These are phyloP conservation scores for Periconia sp. DNA, from an alignment of 2,329 filamentous ascomycete genomes.

Conservation along the genomic window DNA sequence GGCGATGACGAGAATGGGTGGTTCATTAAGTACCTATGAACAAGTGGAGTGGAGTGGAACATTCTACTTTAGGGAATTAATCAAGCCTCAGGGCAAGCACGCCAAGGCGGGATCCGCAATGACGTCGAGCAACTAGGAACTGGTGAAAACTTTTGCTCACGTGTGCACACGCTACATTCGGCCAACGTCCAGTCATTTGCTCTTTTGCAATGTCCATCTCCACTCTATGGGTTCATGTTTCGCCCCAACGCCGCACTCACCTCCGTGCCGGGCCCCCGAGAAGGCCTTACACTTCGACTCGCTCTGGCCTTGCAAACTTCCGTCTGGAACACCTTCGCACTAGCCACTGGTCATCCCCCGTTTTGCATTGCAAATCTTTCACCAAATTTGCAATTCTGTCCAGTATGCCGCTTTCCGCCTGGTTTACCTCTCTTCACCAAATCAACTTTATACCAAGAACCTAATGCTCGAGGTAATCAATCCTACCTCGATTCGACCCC, in stretches of 20 bases:
- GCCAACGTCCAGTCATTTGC: not conserved
- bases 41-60: not conserved
- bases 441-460: too few species aligned
- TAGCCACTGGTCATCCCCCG: not conserved
- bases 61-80: not conserved
- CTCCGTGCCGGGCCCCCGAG: too few species aligned
- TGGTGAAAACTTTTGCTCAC: not conserved
- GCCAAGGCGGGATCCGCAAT: not conserved
- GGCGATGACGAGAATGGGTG: too few species aligned
- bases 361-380: not conserved
- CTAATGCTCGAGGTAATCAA: too few species aligned
- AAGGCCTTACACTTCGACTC: too few species aligned
- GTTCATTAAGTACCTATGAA: too few species aligned
- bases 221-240: not conserved
- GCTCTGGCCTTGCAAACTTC: not conserved
- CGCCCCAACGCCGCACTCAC: not conserved
- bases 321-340: not conserved
- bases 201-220: not conserved
- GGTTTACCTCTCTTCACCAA: too few species aligned
- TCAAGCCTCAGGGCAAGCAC: not conserved
- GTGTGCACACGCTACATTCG: not conserved
- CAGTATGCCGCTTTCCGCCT: not conserved
- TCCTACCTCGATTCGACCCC: too few species aligned
- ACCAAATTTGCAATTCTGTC: not conserved
- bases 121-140: not conserved